Base-by-base conservation (phyloP, 1,139 yeast species). In the Chernovozyma sophiae-reginae region DNA sequence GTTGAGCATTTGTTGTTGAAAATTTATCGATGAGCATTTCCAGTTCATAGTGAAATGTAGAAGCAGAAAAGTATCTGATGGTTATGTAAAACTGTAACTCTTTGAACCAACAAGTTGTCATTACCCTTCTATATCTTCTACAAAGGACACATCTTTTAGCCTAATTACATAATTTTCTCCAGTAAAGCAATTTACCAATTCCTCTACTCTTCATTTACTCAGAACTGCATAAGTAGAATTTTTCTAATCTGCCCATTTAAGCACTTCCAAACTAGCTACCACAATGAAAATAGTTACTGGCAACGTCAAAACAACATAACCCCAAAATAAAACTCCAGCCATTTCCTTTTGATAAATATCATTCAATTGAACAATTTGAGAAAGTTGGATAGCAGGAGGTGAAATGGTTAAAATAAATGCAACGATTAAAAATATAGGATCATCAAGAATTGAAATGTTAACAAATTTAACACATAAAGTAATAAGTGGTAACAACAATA, bases 321-420 rank as follows among this genome's bases (percentile, higher is more conserved):
- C 94, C 86, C 94, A 85, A 51, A 86, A 85, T 43, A 86, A 67
- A n/a, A 85, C 90, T 3, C 89, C 85, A 0, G 89, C 80, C 92
- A 86, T 86, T 55, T 86, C 95, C 51, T 74, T 72, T 52, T 86
- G 92, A 55, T 79, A 85, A 25, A 85, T 73, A 44, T 77, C 79
- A 56, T 85, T 85, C 46, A 85, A 65, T 55, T 84, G 94, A 46
- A 89, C 82, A 47, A 85, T 85, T 55, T 85, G 95, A 27, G 89
- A 79, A 35, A 85, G 70, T 62, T 85, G 95, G 49, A 85, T 84
- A 4, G 94, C 94, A 1, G 95, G 95, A 2, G 95, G 95, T 2
- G 90, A 77, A 3, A 84, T 74, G 4, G 92, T 83, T 34, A 85
- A 70, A 17, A 85, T 68, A 50, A 86, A 86, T 19, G 86, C 76